phyloP scores from a whole-genome alignment of 2,329 filamentous ascomycete species.

The Talaromyces sp. region DNA sequence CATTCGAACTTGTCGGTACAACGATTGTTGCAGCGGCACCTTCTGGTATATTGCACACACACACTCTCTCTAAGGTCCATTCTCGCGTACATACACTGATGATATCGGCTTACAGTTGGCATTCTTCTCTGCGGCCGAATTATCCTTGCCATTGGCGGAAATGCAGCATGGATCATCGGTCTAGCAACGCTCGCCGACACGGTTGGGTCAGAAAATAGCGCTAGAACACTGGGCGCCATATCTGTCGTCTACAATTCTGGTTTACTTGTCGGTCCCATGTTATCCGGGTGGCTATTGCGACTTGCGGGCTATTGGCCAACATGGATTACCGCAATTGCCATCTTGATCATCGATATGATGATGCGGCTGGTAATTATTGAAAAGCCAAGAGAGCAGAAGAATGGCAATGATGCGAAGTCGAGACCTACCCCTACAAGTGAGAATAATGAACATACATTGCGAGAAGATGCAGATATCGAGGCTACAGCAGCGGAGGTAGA shows the following conservation, averaged over 20 bases:
- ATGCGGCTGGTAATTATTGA: slow-evolving; percentile 32
- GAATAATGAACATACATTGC: no score
- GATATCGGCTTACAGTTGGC: slow-evolving; percentile 19
- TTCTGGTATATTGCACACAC: slow-evolving; percentile 22
- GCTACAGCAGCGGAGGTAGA: background rate
- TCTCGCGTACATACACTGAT: background rate
- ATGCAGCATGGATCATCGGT: slow-evolving; percentile 33
- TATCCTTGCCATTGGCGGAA: slow-evolving; percentile 29
- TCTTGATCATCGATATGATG: slow-evolving; percentile 29
- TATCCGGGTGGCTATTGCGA: slow-evolving; percentile 29
- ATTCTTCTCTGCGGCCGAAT: slow-evolving; percentile 28
- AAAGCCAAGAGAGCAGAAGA: slow-evolving; percentile 6
- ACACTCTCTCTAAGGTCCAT: background rate
- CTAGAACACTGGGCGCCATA: slow-evolving; percentile 27
- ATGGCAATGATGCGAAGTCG: background rate
- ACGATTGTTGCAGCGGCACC: slow-evolving; percentile 25
- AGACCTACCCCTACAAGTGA: background rate
- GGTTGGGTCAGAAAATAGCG: slow-evolving; percentile 26
- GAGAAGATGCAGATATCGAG: slow-evolving; percentile 5
- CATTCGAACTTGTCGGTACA: slow-evolving; percentile 27
- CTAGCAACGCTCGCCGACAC: slow-evolving; percentile 30
- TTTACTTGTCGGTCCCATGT: slow-evolving; percentile 27
- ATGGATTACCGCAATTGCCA: slow-evolving; percentile 28
- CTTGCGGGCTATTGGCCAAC: slow-evolving; percentile 29
- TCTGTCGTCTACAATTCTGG: slow-evolving; percentile 27